phyloP scores from a whole-genome alignment of 352 stramenopile genomes.

The Aphanomyces invadans region DNA sequence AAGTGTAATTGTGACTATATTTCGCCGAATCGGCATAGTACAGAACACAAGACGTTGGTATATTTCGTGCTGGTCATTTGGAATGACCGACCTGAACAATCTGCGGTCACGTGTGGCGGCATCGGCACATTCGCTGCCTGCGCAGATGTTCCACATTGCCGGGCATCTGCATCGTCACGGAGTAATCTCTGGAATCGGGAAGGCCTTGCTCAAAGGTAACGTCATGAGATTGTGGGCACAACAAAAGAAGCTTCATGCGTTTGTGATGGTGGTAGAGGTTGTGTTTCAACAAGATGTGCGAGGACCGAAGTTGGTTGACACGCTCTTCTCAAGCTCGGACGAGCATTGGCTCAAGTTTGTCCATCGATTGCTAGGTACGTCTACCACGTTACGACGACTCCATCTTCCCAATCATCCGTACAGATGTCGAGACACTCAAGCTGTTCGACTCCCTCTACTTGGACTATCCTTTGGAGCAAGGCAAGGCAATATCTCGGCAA shows the following conservation, averaged over 20 bases:
- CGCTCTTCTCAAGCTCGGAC: conserved; percentile 3
- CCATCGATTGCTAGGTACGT: conserved; percentile 17
- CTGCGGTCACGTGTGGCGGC: not conserved
- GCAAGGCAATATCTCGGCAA: conserved; percentile 39
- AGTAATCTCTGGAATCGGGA: conserved; percentile 29
- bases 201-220: conserved; percentile 29
- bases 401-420: not conserved
- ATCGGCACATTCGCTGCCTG: not conserved
- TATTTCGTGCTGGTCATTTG: too few relatives aligned
- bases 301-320: conserved; percentile 14
- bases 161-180: conserved; percentile 19
- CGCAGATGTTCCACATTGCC: conserved; percentile 16
- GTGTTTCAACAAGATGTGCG: conserved; percentile 27
- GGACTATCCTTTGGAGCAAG: conserved; percentile 33
- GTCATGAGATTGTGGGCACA: not conserved
- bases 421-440: conserved; percentile 12
- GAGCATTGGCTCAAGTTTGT: conserved; percentile 13
- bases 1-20: too few relatives aligned
- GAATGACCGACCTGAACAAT: not conserved
- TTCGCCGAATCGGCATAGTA: too few relatives aligned
- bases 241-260: not conserved
- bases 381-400: too few relatives aligned
- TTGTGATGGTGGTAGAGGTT: conserved; percentile 26
- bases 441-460: conserved; percentile 36
- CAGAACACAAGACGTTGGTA: too few relatives aligned